Evolutionary conservation across 139 green algal genomes (phyloP), one percentile per base, ranked within the genome.

Genomic region (Chlorella sp.): DNA sequence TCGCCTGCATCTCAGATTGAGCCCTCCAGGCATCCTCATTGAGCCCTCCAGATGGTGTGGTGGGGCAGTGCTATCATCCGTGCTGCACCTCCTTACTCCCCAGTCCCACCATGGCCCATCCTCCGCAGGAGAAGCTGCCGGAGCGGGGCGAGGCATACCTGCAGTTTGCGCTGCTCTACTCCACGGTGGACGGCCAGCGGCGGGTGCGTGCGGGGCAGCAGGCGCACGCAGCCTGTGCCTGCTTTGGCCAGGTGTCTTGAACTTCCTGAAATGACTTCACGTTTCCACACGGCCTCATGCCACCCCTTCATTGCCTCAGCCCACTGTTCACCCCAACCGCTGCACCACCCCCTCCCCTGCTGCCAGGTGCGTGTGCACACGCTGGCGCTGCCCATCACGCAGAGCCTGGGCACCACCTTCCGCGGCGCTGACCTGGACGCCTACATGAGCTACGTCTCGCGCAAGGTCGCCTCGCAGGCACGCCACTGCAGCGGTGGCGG

Each of bases 111-210:
- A n/a, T n/a, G n/a, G n/a, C n/a, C 58, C 40, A 13, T 14, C 32
- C 16, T 38, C 54, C 28, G 36, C 86, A 92, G 43, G 88, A 96
- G 56, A 85, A 76, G 46, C 87, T 96, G 64, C 69, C 67, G 34
- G 87, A 94, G 51, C 76, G 68, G 26, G 36, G 73, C 9, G 85
- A 96, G 85, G 89, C 76, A 7, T 95, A 88, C 73, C 73, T 97
- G 44, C 95, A 98, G 90, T 93, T 92, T 82, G 95, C 95, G 56
- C 88, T 98, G 85, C 90, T 98, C 44, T 98, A 98, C 91, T 95
- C 94, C 51, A 95, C 90, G 51, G 88, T 88, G 9, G 64, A 36
- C 19, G 92, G 92, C 7, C 48, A 92, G 65, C 84, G 90, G 16
- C 87, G 85, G 19, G 87, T 92, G 51, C 9, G 51, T 60, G 51